A percentile compares a stretch with the other conserved stretches of the same genome.
Evolutionary conservation across 495 filamentous ascomycete genomes (phyloP).

Genomic region (Penicillium cinerascens): DNA sequence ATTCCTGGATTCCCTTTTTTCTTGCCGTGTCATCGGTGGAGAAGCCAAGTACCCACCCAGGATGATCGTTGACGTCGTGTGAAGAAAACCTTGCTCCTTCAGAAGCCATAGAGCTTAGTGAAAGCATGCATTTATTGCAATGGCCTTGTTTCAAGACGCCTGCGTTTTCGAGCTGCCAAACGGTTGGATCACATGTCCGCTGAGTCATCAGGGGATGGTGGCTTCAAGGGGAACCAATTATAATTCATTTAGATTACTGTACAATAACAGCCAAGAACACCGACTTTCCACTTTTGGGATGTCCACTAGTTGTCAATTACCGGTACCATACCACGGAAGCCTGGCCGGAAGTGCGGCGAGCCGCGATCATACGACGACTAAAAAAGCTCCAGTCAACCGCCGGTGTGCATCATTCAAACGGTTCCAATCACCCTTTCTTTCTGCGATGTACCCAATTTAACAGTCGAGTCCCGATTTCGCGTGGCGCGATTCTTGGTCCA

Average conservation of each 20-base stretch:
- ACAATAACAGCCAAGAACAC: neutral
- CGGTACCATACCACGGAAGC: slow-evolving; percentile 9
- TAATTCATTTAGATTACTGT: neutral
- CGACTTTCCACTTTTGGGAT: neutral
- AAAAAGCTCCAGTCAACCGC: slow-evolving; percentile 9
- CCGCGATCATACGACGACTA: slow-evolving; percentile 45
- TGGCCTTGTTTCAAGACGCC: neutral
- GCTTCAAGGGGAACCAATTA: slow-evolving; percentile 4
- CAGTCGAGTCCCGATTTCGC: slow-evolving; percentile 4
- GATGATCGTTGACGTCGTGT: neutral
- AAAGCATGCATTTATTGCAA: neutral
- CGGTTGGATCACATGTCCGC: slow-evolving; percentile 19
- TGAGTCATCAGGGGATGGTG: slow-evolving; percentile 16
- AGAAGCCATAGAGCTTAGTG: neutral
- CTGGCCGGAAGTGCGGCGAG: slow-evolving; percentile 34
- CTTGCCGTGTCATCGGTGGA: neutral
- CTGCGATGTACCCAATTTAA: neutral
- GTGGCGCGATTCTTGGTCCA: slow-evolving; percentile 17
- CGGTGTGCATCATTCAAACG: slow-evolving; percentile 1
- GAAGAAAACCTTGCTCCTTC: neutral
- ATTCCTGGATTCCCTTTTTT: slow-evolving; percentile 1
- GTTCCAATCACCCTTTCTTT: neutral
- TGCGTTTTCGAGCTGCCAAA: neutral
- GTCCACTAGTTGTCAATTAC: slow-evolving; percentile 1
- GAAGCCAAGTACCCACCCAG: neutral